phyloP scores from a whole-genome alignment of 2,329 filamentous ascomycete genomes.

The Sporothrix brunneoviolacea region DNA sequence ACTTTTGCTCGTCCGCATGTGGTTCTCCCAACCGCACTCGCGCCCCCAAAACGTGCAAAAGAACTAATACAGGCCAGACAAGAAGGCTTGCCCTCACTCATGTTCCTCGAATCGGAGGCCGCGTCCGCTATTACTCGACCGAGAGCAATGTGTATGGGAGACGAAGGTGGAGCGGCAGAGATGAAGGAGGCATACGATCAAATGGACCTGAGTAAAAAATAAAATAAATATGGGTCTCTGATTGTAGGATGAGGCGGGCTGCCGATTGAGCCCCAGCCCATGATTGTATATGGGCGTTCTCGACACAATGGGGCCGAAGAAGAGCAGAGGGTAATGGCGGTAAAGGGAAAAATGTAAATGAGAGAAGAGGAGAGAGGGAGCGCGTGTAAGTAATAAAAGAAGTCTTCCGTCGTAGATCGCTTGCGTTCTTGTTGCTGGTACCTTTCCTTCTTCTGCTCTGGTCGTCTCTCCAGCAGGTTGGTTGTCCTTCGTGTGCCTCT shows the following conservation, averaged over 20 bases:
- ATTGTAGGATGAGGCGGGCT: too few species aligned
- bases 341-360: neutral
- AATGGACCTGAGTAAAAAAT: too few species aligned
- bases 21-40: neutral
- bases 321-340: constrained; percentile 1
- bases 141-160: too few species aligned
- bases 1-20: neutral
- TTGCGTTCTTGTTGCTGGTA: neutral
- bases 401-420: neutral
- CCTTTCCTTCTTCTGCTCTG: neutral
- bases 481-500: too few species aligned
- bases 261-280: too few species aligned
- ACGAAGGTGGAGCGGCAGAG: neutral
- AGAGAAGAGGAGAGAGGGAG: neutral
- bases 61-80: too few species aligned
- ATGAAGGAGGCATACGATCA: too few species aligned
- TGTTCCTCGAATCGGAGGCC: neutral
- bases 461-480: neutral
- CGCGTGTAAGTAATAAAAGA: constrained; percentile 1
- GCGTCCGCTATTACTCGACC: neutral
- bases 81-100: too few species aligned
- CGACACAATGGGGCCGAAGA: constrained; percentile 3
- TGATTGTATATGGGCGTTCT: neutral
- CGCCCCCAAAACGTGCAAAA: too few species aligned
- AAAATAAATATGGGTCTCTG: too few species aligned